Conservation (phyloP, 2,329 filamentous ascomycete species). For the Alternaria atra region DNA sequence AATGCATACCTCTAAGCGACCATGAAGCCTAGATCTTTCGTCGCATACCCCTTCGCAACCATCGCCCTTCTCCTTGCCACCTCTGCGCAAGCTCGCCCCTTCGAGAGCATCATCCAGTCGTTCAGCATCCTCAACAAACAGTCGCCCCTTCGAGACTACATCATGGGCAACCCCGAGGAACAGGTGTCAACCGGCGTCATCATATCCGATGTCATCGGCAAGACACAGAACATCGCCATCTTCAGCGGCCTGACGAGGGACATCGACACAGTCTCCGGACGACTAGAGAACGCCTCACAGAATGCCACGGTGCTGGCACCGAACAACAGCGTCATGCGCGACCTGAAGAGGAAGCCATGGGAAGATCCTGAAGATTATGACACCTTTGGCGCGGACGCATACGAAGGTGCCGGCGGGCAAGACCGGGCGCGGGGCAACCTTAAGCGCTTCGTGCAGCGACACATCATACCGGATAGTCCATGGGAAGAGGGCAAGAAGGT, state of each 20-base stretch:
- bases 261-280: constrained; percentile 71
- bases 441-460: constrained; percentile 82
- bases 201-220: constrained; percentile 84
- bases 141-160: constrained; percentile 37
- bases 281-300: constrained; percentile 70
- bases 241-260: constrained; percentile 85
- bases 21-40: constrained; percentile 40
- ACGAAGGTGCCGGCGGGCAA: constrained; percentile 77
- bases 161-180: constrained; percentile 41
- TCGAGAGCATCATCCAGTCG: constrained; percentile 39
- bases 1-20: constrained; percentile 18
- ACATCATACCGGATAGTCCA: constrained; percentile 77
- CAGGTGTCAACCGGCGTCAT: constrained; percentile 62
- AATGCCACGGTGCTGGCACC: constrained; percentile 91
- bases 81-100: constrained; percentile 44
- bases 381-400: constrained; percentile 72
- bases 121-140: constrained; percentile 42
- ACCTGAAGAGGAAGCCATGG: constrained; percentile 86
- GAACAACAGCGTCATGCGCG: constrained; percentile 80
- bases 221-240: constrained; percentile 78
- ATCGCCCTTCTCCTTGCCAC: constrained; percentile 44
- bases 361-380: constrained; percentile 78
- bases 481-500: constrained; percentile 76
- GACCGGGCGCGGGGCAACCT: constrained; percentile 81
- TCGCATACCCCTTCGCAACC: constrained; percentile 39